Evolutionary conservation across 441 rosid species (phyloP).

Genomic region (Erodium texanum): DNA sequence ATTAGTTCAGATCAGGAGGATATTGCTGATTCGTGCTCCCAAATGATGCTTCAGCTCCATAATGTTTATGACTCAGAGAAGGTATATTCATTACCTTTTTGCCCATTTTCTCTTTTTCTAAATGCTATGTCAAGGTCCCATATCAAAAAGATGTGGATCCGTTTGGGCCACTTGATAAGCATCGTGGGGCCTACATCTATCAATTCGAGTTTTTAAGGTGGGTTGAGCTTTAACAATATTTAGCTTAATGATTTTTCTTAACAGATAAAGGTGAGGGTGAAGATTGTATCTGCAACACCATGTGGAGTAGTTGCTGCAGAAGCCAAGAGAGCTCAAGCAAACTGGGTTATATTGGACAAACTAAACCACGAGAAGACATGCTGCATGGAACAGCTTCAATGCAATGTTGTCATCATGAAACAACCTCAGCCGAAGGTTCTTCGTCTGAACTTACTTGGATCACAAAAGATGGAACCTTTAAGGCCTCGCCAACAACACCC

Average conservation of each 20-base stretch:
- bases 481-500: conserved; percentile 27
- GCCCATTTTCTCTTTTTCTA: background rate
- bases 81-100: conserved; percentile 29
- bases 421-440: conserved; percentile 82
- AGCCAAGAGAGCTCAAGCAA: conserved; percentile 69
- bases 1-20: conserved; percentile 60
- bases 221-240: no score
- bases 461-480: conserved; percentile 42
- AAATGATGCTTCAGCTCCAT: conserved; percentile 89
- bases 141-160: no score
- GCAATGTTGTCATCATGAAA: conserved; percentile 92
- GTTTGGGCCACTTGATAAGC: no score
- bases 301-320: conserved; percentile 86
- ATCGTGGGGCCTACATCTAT: no score
- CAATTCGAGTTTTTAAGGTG: no score
- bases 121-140: no score
- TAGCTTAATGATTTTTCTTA: background rate
- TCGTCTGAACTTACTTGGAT: conserved; percentile 82
- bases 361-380: conserved; percentile 70
- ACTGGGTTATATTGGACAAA: conserved; percentile 79
- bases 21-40: conserved; percentile 78
- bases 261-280: conserved; percentile 86
- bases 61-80: conserved; percentile 94
- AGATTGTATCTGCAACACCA: conserved; percentile 79
- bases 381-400: conserved; percentile 84